Percentiles rank a stretch among this genome's conserved stretches.
phyloP scores from a whole-genome alignment of 192 early-diverging fungal species.

The Entomortierella beljakovae region DNA sequence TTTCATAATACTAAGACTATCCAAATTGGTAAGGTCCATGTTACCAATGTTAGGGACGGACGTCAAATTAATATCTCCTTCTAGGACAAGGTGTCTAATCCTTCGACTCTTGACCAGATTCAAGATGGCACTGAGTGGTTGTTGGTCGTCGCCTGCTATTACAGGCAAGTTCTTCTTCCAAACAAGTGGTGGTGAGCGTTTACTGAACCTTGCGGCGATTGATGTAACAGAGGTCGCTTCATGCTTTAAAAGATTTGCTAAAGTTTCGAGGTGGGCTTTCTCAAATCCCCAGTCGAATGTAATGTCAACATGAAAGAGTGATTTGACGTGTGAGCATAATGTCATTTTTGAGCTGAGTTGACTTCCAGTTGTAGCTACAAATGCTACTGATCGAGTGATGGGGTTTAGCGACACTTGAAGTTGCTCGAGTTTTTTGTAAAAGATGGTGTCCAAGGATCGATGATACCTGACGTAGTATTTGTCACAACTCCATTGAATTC shows the following conservation, averaged over 20 bases:
- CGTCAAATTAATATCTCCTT: conserved; percentile 36
- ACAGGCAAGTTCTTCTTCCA: conserved; percentile 20
- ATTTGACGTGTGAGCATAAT: conserved; percentile 12
- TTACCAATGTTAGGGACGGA: conserved; percentile 40
- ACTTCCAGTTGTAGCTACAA: conserved; percentile 4
- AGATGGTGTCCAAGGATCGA: conserved; percentile 17
- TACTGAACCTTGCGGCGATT: conserved; percentile 17
- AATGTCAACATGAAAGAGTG: conserved; percentile 32
- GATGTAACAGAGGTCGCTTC: conserved; percentile 14
- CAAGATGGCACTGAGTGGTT: conserved; percentile 26
- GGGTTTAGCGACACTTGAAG: conserved; percentile 6
- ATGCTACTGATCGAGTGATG: conserved; percentile 8
- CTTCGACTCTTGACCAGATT: conserved; percentile 26
- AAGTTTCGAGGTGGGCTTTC: not conserved
- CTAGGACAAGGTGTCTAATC: conserved; percentile 26
- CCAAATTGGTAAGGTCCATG: conserved; percentile 43
- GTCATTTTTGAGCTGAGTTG: conserved; percentile 16
- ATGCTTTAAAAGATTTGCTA: conserved; percentile 6
- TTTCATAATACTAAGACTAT: conserved; percentile 38
- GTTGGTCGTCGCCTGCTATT: not conserved
- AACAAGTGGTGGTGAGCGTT: conserved; percentile 3
- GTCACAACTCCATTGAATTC: conserved; percentile 32
- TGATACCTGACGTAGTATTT: conserved; percentile 19
- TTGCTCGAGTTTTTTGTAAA: conserved; percentile 17
- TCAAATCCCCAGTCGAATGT: conserved; percentile 36